phyloP scores from a whole-genome alignment of 345 rosid genomes.

The Raphanus raphanistrum region DNA sequence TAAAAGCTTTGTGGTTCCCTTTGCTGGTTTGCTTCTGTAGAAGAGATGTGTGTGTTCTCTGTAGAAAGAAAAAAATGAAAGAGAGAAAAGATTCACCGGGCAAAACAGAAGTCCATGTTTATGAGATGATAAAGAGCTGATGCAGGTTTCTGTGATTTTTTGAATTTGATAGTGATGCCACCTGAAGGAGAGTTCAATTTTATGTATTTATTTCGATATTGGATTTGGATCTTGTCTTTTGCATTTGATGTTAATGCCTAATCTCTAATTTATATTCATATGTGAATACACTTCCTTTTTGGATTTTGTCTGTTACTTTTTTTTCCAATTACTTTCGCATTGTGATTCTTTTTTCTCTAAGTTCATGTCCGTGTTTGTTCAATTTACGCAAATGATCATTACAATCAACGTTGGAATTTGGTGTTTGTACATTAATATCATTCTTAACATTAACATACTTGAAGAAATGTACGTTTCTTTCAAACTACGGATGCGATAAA shows the following conservation, averaged over 20 bases:
- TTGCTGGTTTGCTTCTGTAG: not conserved
- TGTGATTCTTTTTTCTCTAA: not conserved
- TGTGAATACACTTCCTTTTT: conserved; percentile 26
- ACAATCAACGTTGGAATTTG: not conserved
- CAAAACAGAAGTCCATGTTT: not conserved
- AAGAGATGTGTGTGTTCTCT: not conserved
- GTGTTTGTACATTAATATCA: not conserved
- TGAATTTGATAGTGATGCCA: conserved; percentile 2
- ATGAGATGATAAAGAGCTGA: not conserved
- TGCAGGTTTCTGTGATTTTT: not conserved
- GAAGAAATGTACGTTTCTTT: too few relatives aligned
- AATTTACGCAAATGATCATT: not conserved
- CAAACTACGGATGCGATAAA: too few relatives aligned
- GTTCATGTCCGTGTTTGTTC: not conserved
- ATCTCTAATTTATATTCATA: not conserved
- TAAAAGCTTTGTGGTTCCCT: not conserved
- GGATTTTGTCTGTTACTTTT: conserved; percentile 2
- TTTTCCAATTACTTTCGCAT: not conserved
- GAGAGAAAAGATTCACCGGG: not conserved
- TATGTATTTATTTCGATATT: not conserved
- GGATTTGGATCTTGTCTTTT: not conserved
- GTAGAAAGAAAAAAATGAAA: not conserved
- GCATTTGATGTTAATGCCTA: not conserved
- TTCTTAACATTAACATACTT: not conserved
- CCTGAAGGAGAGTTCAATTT: not conserved